Evolutionary conservation across 2,329 filamentous ascomycete species (phyloP), one percentile per base, ranked within the genome.

Genomic region (Dryadomyces quercus-mongolicae): DNA sequence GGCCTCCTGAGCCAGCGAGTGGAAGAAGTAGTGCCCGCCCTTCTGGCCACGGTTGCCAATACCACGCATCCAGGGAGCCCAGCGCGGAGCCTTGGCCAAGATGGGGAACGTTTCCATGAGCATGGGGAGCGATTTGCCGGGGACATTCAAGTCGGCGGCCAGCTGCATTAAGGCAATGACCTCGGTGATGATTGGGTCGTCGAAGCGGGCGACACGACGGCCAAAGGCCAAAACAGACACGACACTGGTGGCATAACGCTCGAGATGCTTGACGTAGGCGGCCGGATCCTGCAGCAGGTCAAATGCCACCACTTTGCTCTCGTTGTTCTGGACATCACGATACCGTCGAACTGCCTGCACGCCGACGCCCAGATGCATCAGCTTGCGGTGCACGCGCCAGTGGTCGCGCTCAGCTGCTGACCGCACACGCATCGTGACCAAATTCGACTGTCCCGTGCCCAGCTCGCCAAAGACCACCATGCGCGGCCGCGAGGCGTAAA

Each of bases 131-230:
- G 65, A 72, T 61, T 77, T 77, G 9, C 74, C 74, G 0, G 74
- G 71, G 49, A 76, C 74, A 58, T 75, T 76, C 21, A 81, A 65
- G 54, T 79, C 76, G 2, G 77, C 78, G 1, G 78, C 77, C 53
- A 77, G 70, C 55, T 82, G 74, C 71, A 81, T 76, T 36, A 77
- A 66, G 0, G 75, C 73, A 55, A 81, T 76, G n/a, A 77, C 78
- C 61, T 81, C 77, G 3, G 77, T 78, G 56, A 81, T 75, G 60
- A 79, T 78, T 5, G 77, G 77, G 59, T 82, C 78, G 16, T 73
- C 67, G 60, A 65, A 73, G 52, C 63, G 71, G 9, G 70, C 70
- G 1, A 79, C 71, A 10, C 79, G 67, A 8, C 77, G 67, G 0
- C 78, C 78, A 60, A 79, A 81, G 0, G 74, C 79, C 57, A 82